Evolutionary conservation across 805 yeast species (phyloP), one percentile per base, ranked within the genome.

Genomic region (Wickerhamomyces canadensis): DNA sequence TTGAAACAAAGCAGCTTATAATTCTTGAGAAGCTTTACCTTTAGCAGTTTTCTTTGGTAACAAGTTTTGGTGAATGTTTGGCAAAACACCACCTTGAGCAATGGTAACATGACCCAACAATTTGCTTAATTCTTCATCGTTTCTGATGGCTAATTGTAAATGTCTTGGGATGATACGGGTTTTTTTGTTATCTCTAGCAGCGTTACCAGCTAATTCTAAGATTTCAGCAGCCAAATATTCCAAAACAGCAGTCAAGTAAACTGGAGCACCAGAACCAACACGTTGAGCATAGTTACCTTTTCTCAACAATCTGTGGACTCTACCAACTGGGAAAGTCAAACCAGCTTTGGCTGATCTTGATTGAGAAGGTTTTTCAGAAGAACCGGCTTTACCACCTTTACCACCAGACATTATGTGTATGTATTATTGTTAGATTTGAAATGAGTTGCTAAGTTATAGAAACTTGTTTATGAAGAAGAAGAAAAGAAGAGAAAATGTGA

Each of bases 241-340:
- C 59, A 91, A 76, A 41, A 91, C 97, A 40, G 98, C 95, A 54
- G 98, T 89, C 63, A 91, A 77, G 74, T 89, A 91, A 49, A 91
- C 91, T 72, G 98, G 97, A 59, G 98, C 97, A 80, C 96, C 96
- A 54, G 97, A 88, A 79, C 98, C 97, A 58, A 91, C 83, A 76
- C 98, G 83, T 74, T 89, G 95, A 62, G 97, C 95, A 75, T 91
- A 86, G 82, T 89, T 86, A 67, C 96, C 96, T 73, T 84, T 87
- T 80, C 95, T 86, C 62, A 91, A 73, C 57, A 89, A 78, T 74
- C 97, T 82, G 78, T 91, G 96, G 56, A 91, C 93, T 81, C 98
- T 89, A 70, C 98, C 98, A 54, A 91, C 98, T 74, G 98, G 98
- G 94, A 91, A 91, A 59, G 95, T 86, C 64, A 91, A 80, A 69